phyloP scores from a whole-genome alignment of 2,329 filamentous ascomycete species.

The Cylindrodendrum hubeiense region DNA sequence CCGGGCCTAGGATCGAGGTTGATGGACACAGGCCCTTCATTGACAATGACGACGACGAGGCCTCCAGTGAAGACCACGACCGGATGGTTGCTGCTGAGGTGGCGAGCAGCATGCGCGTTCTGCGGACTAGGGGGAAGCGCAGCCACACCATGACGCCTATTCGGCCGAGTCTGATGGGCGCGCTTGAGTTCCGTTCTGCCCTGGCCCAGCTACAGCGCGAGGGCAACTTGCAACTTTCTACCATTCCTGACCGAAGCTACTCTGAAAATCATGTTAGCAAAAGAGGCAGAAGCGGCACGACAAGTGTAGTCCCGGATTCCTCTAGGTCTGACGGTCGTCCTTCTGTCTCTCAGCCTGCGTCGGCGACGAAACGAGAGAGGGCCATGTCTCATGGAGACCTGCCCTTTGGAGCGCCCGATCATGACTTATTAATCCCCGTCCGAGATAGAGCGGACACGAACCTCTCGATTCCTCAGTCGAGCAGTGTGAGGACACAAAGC shows the following conservation, averaged over 20 bases:
- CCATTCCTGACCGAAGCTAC: slow-evolving; percentile 74
- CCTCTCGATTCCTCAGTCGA: slow-evolving; percentile 34
- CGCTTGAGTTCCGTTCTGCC: slow-evolving; percentile 92
- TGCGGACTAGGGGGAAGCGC: slow-evolving; percentile 73
- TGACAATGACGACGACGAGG: slow-evolving; percentile 59
- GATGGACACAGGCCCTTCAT: slow-evolving; percentile 50
- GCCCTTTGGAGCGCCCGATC: slow-evolving; percentile 34
- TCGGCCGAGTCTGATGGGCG: slow-evolving; percentile 91
- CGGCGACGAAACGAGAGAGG: slow-evolving; percentile 45
- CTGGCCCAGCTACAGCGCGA: slow-evolving; percentile 88
- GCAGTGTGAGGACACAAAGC: slow-evolving; percentile 44
- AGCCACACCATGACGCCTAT: slow-evolving; percentile 87
- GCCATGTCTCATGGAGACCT: slow-evolving; percentile 61
- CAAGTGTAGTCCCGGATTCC: slow-evolving; percentile 39
- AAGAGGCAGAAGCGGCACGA: slow-evolving; percentile 44
- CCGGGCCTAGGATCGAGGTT: slow-evolving; percentile 61
- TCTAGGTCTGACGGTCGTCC: slow-evolving; percentile 25
- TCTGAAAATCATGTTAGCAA: slow-evolving; percentile 49
- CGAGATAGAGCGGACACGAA: slow-evolving; percentile 36
- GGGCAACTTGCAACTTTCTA: slow-evolving; percentile 78
- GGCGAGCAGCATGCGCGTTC: slow-evolving; percentile 91
- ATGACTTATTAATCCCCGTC: slow-evolving; percentile 34
- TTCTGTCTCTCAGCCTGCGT: slow-evolving; percentile 13
- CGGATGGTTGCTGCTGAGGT: slow-evolving; percentile 83
- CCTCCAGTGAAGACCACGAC: slow-evolving; percentile 67